phyloP scores from a whole-genome alignment of 768 basidiomycete genomes.

The Boletus sensibilis region DNA sequence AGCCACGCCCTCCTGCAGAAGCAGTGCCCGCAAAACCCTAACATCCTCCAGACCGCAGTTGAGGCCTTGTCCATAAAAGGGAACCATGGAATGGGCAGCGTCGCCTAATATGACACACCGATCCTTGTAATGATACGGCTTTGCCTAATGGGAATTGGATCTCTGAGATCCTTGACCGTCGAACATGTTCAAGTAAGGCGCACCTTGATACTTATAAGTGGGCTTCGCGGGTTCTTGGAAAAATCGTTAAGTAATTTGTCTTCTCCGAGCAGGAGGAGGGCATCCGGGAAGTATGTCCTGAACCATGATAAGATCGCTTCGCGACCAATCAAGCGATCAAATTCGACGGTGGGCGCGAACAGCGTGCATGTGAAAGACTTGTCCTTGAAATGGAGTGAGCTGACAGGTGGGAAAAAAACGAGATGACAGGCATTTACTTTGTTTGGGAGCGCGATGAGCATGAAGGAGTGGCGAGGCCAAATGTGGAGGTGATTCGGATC shows the following conservation, averaged over 20 bases:
- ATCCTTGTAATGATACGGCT: constrained; percentile 89
- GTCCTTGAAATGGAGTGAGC: constrained; percentile 56
- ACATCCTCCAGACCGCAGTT: constrained; percentile 99
- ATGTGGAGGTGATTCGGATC: constrained; percentile 97
- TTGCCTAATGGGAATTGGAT: constrained; percentile 49
- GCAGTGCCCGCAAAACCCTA: constrained; percentile 74
- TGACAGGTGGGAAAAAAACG: constrained; percentile 27
- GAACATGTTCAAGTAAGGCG: constrained; percentile 29
- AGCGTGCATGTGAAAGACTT: constrained; percentile 96
- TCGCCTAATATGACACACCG: constrained; percentile 88
- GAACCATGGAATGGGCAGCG: constrained; percentile 98
- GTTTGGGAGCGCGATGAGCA: constrained; percentile 98
- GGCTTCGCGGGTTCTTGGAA: constrained; percentile 78
- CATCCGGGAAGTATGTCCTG: constrained; percentile 81
- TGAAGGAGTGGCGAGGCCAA: constrained; percentile 98
- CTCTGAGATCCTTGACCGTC: constrained; percentile 16
- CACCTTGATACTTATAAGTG: constrained; percentile 93
- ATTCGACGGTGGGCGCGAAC: constrained; percentile 80
- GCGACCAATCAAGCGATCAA: constrained; percentile 62
- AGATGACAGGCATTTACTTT: constrained; percentile 54
- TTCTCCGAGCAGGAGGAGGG: constrained; percentile 82
- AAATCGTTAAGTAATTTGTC: constrained; percentile 75
- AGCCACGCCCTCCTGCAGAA: constrained; percentile 68
- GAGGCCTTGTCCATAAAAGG: constrained; percentile 95
- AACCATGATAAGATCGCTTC: constrained; percentile 73